phyloP scores from a whole-genome alignment of 495 filamentous ascomycete genomes.

The Xylaria longipes region DNA sequence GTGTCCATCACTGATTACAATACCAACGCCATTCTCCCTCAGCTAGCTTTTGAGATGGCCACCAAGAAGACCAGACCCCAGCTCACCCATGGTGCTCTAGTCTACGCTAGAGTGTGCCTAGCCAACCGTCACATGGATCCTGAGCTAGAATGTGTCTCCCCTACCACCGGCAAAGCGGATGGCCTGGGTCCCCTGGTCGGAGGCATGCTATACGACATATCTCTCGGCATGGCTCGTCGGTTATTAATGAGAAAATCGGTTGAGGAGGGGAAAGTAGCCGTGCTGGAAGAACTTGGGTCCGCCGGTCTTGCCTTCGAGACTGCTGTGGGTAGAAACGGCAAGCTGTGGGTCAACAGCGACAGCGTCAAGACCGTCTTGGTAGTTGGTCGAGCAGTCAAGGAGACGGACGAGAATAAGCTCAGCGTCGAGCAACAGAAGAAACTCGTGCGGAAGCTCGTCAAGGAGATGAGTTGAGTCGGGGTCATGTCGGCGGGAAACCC shows the following conservation, averaged over 20 bases:
- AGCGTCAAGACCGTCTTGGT: constrained; percentile 69
- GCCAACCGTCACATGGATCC: constrained; percentile 83
- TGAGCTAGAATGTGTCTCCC: constrained; percentile 87
- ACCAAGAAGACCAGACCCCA: constrained; percentile 90
- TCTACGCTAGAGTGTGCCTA: constrained; percentile 82
- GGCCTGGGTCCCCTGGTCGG: constrained; percentile 85
- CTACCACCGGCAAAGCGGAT: constrained; percentile 85
- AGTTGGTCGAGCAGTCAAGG: constrained; percentile 79
- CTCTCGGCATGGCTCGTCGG: constrained; percentile 78
- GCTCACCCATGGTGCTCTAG: constrained; percentile 72
- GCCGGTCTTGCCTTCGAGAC: constrained; percentile 85
- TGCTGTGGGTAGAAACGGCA: constrained; percentile 92
- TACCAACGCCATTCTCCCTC: constrained; percentile 75
- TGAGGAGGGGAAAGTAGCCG: constrained; percentile 69
- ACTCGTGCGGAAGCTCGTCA: constrained; percentile 70
- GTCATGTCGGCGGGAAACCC: constrained; percentile 19
- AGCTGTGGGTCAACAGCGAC: constrained; percentile 85
- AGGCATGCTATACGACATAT: constrained; percentile 86
- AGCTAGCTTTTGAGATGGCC: constrained; percentile 88
- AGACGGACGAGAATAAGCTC: constrained; percentile 73
- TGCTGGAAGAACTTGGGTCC: constrained; percentile 84
- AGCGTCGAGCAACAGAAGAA: constrained; percentile 78
- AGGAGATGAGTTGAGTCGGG: constrained; percentile 48
- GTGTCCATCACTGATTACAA: constrained; percentile 66
- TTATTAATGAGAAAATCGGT: constrained; percentile 70